Percentiles rank a stretch among this genome's conserved stretches.
phyloP scores from a whole-genome alignment of 306 rosid species.

The Acacia crassicarpa region DNA sequence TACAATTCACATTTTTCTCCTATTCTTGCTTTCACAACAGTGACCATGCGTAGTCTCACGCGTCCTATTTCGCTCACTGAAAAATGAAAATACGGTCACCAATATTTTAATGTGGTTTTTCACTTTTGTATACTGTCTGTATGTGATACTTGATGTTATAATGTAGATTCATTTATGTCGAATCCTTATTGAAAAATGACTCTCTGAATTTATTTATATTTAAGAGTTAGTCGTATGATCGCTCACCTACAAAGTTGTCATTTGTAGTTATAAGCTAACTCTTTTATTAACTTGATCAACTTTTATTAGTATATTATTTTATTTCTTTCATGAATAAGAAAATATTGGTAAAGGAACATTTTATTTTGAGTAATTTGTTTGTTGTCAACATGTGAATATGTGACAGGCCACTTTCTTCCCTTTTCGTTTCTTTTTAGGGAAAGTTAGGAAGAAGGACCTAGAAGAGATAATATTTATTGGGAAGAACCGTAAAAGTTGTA shows the following conservation, averaged over 20 bases:
- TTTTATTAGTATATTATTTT: too few relatives aligned
- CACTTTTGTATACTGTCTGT: neutral
- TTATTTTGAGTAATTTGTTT: neutral
- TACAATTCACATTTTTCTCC: too few relatives aligned
- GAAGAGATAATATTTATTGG: too few relatives aligned
- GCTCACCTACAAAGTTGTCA: fast-evolving
- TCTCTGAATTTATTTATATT: too few relatives aligned
- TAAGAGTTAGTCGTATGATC: too few relatives aligned
- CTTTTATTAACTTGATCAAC: too few relatives aligned
- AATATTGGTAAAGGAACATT: neutral
- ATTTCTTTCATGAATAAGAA: neutral
- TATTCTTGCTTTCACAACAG: too few relatives aligned
- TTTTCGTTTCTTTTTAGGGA: fast-evolving
- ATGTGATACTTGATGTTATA: neutral
- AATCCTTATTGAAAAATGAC: too few relatives aligned
- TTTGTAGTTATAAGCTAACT: too few relatives aligned
- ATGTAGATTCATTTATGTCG: neutral
- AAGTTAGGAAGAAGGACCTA: fast-evolving
- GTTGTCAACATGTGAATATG: too few relatives aligned
- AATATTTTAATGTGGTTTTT: neutral
- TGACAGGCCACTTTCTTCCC: fast-evolving
- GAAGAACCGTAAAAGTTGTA: too few relatives aligned
- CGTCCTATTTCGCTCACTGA: neutral
- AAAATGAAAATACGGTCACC: neutral
- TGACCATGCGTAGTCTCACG: neutral